Base-by-base conservation (phyloP, 371 early-diverging fungal genomes). In the Mortierella sp. region DNA sequence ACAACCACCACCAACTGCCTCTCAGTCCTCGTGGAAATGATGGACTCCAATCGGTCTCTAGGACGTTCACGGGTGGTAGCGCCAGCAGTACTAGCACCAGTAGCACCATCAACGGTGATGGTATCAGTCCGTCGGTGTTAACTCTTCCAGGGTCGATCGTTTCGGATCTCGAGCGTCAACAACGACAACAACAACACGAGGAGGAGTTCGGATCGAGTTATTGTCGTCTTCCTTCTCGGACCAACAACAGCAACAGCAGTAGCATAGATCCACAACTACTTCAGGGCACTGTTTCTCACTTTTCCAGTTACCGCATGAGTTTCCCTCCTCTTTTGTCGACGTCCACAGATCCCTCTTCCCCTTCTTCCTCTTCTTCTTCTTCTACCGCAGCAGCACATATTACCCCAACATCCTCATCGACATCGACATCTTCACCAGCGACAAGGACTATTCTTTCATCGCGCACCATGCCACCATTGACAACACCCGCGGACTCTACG, bases 271-370 rank as follows among this genome's bases (percentile, higher is more conserved):
- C 75, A 8, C 63, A 63, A 34, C 28, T 70, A 28, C 73, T 52
- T 8, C 77, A 75, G 63, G 63, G 71, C 10, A 73, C 77, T 47
- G 77, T 72, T 21, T 48, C 73, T 0, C 80, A 72, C 48, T 72
- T 76, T 42, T 80, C 80, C 1, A 50, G 48, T 16, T 73, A 72
- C 45, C 57, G 55, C 45, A 75, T 65, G 76, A 80, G 21, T 44
- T 80, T 76, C 45, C 76, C 73, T 44, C 14, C 42, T 26, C 38
- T 26, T 26, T 7, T 71, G 48, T 13, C 31, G n/a, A 44, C 42
- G 38, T 13, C 10, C 65, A 4, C 24, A 11, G 28, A 28, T 16
- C 11, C 34, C 16, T 63, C 19, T 16, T 4, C 63, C 34, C 16
- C 60, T 31, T 63, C 38, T 16, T 6, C 63, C 34, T 19, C 60